phyloP scores from a whole-genome alignment of 2,329 filamentous ascomycete species.

The Phialophora macrospora region DNA sequence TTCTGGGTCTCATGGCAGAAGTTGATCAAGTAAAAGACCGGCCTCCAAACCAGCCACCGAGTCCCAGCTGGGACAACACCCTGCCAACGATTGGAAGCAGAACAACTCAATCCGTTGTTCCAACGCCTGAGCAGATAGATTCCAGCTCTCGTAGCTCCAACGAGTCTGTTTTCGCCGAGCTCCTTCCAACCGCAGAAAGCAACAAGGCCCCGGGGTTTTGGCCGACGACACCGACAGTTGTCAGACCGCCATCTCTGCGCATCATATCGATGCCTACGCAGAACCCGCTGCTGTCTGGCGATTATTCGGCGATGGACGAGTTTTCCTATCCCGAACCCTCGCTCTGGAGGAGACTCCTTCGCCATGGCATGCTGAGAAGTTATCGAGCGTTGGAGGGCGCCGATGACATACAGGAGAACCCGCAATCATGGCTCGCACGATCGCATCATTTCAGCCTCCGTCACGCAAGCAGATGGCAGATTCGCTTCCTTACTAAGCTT shows the following conservation, averaged over 20 bases:
- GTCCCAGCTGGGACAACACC: background rate
- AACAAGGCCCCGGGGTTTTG: background rate
- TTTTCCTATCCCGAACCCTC: conserved; percentile 4
- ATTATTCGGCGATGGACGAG: background rate
- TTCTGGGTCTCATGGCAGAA: conserved; percentile 8
- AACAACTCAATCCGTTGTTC: background rate
- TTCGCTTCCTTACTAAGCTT: conserved; percentile 8
- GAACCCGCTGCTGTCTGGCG: conserved; percentile 1
- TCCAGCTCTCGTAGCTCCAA: background rate
- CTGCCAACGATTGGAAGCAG: background rate
- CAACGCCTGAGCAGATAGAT: background rate
- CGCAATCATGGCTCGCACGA: conserved; percentile 3
- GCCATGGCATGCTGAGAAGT: conserved; percentile 3
- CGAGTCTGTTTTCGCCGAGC: background rate
- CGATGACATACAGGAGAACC: background rate
- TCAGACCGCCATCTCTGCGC: background rate
- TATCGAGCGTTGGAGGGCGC: conserved; percentile 5
- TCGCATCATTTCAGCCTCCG: conserved; percentile 10
- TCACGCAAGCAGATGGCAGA: background rate
- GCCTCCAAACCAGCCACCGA: background rate
- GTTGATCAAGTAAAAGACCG: background rate
- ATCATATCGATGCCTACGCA: background rate
- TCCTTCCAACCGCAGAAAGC: background rate
- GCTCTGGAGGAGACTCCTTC: background rate
- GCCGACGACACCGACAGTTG: background rate